phyloP scores from a whole-genome alignment of 2,329 filamentous ascomycete genomes.

The Monosporascus cannonballus region DNA sequence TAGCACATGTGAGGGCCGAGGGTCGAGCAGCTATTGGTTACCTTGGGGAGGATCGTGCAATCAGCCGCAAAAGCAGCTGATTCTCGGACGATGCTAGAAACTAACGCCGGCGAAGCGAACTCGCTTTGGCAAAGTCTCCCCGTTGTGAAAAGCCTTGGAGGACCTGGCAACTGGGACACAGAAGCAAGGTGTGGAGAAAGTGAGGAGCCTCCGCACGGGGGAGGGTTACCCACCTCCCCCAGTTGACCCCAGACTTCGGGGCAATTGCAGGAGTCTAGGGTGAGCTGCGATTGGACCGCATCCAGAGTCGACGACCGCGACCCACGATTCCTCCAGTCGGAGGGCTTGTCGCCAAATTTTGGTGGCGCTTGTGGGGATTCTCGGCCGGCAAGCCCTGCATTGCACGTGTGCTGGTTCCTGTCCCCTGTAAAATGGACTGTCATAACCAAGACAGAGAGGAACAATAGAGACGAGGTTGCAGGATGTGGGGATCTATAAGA shows the following conservation, averaged over 20 bases:
- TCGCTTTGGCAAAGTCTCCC: background rate
- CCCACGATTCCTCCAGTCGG: slow-evolving; percentile 18
- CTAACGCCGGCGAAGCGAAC: background rate
- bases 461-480: background rate
- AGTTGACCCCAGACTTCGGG: background rate
- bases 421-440: slow-evolving; percentile 1
- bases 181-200: background rate
- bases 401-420: background rate
- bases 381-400: background rate
- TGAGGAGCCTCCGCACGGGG: background rate
- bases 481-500: slow-evolving; percentile 10
- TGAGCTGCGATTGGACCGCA: slow-evolving; percentile 17
- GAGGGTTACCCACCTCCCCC: background rate
- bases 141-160: background rate
- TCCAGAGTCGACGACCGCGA: background rate
- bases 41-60: no score
- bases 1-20: no score
- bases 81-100: no score
- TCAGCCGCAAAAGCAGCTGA: no score
- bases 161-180: background rate
- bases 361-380: background rate
- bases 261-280: background rate
- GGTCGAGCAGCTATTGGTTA: no score
- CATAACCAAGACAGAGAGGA: slow-evolving; percentile 4
- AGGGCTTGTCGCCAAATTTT: background rate